Conservation (phyloP, 75 land plant genomes). For the Cunninghamia lanceolata region DNA sequence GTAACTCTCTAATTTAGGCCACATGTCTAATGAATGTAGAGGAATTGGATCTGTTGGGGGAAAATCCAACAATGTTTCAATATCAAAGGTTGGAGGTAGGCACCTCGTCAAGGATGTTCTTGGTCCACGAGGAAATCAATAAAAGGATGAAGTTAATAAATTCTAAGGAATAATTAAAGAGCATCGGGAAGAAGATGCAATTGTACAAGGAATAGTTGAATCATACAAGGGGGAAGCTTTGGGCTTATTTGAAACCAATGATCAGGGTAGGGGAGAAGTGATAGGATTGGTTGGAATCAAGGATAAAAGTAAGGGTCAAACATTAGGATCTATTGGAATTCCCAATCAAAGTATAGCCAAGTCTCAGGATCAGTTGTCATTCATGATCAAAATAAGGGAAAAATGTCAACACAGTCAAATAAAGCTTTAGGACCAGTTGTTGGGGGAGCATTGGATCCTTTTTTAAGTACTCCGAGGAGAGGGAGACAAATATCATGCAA, state of each 20-base stretch:
- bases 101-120: too few species aligned
- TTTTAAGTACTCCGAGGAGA: background rate
- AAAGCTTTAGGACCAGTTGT: background rate
- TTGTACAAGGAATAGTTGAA: background rate
- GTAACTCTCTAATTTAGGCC: constrained; percentile 84
- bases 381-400: background rate
- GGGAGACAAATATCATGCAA: background rate
- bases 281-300: background rate
- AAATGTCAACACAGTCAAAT: background rate
- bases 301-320: background rate
- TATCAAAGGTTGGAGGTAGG: background rate
- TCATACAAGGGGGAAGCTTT: background rate
- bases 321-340: background rate
- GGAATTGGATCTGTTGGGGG: too few species aligned
- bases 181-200: background rate
- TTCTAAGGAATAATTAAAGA: background rate
- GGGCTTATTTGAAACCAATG: background rate
- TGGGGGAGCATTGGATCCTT: background rate
- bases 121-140: too few species aligned
- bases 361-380: background rate
- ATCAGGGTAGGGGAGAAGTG: background rate
- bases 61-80: too few species aligned
- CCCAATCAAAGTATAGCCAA: background rate
- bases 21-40: constrained; percentile 47
- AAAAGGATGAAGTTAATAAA: background rate